Evolutionary conservation across 2,329 filamentous ascomycete species (phyloP).

Genomic region (Neofusicoccum laricinum): DNA sequence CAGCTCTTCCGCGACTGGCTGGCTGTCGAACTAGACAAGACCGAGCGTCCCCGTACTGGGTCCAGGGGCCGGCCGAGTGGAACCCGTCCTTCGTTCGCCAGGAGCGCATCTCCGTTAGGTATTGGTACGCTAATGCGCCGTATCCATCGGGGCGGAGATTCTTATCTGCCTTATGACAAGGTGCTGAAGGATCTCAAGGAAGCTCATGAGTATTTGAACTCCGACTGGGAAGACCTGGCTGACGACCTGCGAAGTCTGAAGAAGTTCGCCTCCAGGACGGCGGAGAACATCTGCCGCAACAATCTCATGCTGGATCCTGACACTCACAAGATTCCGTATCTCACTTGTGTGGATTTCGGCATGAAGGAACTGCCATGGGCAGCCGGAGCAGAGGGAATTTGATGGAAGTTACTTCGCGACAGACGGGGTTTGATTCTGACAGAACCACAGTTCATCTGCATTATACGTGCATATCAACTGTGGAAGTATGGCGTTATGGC

Average conservation of each 20-base stretch:
- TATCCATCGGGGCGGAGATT: slow-evolving; percentile 26
- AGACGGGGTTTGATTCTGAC: too few relatives aligned
- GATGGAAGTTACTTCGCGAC: too few relatives aligned
- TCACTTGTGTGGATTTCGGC: slow-evolving; percentile 33
- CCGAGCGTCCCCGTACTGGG: not conserved
- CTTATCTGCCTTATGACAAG: slow-evolving; percentile 28
- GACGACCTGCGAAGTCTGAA: slow-evolving; percentile 29
- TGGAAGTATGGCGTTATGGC: too few relatives aligned
- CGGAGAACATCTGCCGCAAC: slow-evolving; percentile 22
- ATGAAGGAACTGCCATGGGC: slow-evolving; percentile 23
- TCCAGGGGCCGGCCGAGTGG: not conserved
- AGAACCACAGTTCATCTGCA: too few relatives aligned
- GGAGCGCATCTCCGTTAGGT: slow-evolving; percentile 9
- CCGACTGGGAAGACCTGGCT: slow-evolving; percentile 21
- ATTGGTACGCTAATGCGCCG: slow-evolving; percentile 28
- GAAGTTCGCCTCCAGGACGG: slow-evolving; percentile 22
- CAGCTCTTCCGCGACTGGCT: slow-evolving; percentile 33
- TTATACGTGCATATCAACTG: too few relatives aligned
- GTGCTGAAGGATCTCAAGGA: slow-evolving; percentile 21
- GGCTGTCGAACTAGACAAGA: slow-evolving; percentile 19
- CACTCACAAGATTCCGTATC: slow-evolving; percentile 27
- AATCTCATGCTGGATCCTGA: slow-evolving; percentile 30
- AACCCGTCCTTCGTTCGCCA: not conserved
- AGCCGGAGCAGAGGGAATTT: not conserved
- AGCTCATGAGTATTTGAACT: slow-evolving; percentile 17